These are phyloP conservation scores for Lathyrus sativus DNA, from an alignment of 306 rosid genomes.

Conservation along the genomic window DNA sequence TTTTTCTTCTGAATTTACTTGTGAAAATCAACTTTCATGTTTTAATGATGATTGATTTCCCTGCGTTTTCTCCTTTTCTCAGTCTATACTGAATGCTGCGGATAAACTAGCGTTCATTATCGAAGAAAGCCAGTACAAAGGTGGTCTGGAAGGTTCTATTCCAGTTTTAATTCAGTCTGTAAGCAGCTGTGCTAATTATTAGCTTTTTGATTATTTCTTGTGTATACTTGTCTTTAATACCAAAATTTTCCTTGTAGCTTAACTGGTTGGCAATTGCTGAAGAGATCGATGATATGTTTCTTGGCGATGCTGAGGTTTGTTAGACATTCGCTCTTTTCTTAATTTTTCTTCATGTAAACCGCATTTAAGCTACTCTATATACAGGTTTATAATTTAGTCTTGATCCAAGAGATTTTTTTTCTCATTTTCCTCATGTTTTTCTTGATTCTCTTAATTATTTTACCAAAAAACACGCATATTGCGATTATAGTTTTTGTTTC, in stretches of 20 bases:
- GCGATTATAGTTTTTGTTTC: slow-evolving; percentile 24
- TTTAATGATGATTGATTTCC: slow-evolving; percentile 2
- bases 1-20: slow-evolving; percentile 10
- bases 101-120: slow-evolving; percentile 62
- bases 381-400: slow-evolving; percentile 20
- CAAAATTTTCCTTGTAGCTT: slow-evolving; percentile 53
- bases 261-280: slow-evolving; percentile 85
- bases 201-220: slow-evolving; percentile 30
- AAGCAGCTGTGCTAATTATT: slow-evolving; percentile 49
- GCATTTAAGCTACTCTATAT: not conserved
- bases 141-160: slow-evolving; percentile 75
- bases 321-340: not conserved
- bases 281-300: slow-evolving; percentile 81
- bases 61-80: slow-evolving; percentile 33
- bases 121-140: slow-evolving; percentile 73
- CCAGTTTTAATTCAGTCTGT: slow-evolving; percentile 87
- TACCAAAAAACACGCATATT: not conserved
- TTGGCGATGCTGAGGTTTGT: slow-evolving; percentile 89
- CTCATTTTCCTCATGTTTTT: not conserved
- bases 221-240: slow-evolving; percentile 32
- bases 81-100: slow-evolving; percentile 70
- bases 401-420: not conserved
- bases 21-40: slow-evolving; percentile 21
- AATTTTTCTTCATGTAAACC: not conserved
- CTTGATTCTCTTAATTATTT: slow-evolving; percentile 8